Base-by-base conservation (phyloP, 73 alveolate species). In the Tetrahymena malaccensis region DNA sequence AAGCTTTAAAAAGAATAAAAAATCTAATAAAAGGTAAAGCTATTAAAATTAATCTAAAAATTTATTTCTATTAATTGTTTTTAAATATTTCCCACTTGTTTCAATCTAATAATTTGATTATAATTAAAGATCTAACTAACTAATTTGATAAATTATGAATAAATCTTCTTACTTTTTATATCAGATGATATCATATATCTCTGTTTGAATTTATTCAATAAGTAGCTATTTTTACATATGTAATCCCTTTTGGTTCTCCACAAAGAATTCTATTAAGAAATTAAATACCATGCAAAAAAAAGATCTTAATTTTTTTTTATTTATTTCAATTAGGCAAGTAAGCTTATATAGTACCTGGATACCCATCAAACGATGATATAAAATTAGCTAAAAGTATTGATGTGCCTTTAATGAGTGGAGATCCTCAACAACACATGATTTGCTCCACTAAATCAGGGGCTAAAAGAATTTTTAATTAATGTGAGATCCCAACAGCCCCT, bases 371-470 rank as follows among this genome's bases (percentile, higher is more conserved):
- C 94, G 99, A 98, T 85, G 99, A 99, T 85, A 98, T 99, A 57
- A 99, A 99, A 94, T 94, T 99, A 93, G 96, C 99, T n/a, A 99
- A 98, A 35, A 89, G 96, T 56, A 97, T 99, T 84, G 97, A 97
- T 10, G 96, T 98, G 21, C 99, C 99, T 34, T 96, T 99, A 33
- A 95, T 98, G 93, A 96, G 99, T 96, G 99, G 99, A 85, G 99
- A 98, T 96, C 99, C 99, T 55, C 96, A 98, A 96, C 98, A 98
- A 94, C 96, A 98, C 83, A 96, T 97, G 93, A 96, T 99, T 44
- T 98, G 98, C 96, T 98, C 99, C 89, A 99, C 99, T 43, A 99
- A 99, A 96, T 98, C 99, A 16, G 99, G 99, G 10, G 95, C 99
- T 40, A 98, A 98, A 96, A 97, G 98, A 94, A 98, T 99, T 58